These are phyloP conservation scores for Wallacemonas rigidus DNA, from an alignment of 208 protist genomes.

Conservation along the genomic window DNA sequence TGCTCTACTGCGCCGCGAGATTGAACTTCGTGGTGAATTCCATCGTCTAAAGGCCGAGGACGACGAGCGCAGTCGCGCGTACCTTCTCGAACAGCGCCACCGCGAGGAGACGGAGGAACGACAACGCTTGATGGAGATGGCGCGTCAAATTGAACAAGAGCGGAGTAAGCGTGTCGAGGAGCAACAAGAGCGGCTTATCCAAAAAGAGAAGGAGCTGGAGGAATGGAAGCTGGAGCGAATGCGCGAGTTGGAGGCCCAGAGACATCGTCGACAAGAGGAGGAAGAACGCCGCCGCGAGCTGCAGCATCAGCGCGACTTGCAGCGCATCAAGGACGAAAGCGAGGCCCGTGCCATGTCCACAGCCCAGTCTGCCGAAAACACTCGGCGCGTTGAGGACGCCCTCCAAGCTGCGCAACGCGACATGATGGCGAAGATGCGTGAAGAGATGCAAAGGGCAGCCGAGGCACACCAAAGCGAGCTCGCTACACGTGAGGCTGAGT, in stretches of 20 bases:
- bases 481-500: slow-evolving; percentile 44
- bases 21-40: slow-evolving; percentile 66
- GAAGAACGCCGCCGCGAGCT: slow-evolving; percentile 76
- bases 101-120: slow-evolving; percentile 61
- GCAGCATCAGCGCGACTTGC: slow-evolving; percentile 70
- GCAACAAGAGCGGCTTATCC: slow-evolving; percentile 68
- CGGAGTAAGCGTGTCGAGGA: slow-evolving; percentile 58
- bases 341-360: slow-evolving; percentile 31
- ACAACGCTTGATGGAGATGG: slow-evolving; percentile 45
- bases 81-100: slow-evolving; percentile 40
- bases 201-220: slow-evolving; percentile 79
- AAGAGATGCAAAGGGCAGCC: slow-evolving; percentile 38
- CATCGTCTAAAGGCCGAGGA: slow-evolving; percentile 53
- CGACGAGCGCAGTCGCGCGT: slow-evolving; percentile 41
- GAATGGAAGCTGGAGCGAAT: slow-evolving; percentile 78
- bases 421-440: slow-evolving; percentile 38
- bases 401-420: slow-evolving; percentile 35
- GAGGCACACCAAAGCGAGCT: slow-evolving; percentile 35
- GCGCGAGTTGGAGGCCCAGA: slow-evolving; percentile 51
- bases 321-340: slow-evolving; percentile 66
- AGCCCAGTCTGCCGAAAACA: slow-evolving; percentile 37
- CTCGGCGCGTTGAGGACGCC: slow-evolving; percentile 37
- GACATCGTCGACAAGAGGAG: slow-evolving; percentile 49
- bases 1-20: slow-evolving; percentile 61
- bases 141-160: slow-evolving; percentile 60